Conservation (phyloP, 2,329 filamentous ascomycete species). For the Xylaria sp. region DNA sequence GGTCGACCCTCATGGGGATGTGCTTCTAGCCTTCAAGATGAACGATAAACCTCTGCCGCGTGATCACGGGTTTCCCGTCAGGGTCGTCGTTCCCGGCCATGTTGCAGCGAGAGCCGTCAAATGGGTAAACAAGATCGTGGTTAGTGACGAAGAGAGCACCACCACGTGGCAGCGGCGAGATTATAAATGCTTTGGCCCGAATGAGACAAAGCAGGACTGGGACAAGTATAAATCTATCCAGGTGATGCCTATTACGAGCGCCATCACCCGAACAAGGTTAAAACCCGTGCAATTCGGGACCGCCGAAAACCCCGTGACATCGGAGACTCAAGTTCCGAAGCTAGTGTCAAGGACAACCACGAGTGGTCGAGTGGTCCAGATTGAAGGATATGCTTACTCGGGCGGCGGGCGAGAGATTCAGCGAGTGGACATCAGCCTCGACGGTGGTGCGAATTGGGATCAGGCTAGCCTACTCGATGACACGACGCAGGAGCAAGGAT, state of each 20-base stretch:
- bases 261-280: slow-evolving; percentile 61
- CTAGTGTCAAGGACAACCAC: slow-evolving; percentile 12
- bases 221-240: slow-evolving; percentile 71
- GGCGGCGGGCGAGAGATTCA: slow-evolving; percentile 73
- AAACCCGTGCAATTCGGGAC: no score
- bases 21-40: slow-evolving; percentile 74
- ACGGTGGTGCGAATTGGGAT: slow-evolving; percentile 71
- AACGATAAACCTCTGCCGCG: slow-evolving; percentile 70
- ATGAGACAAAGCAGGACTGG: slow-evolving; percentile 70
- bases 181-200: slow-evolving; percentile 76
- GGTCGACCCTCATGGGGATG: slow-evolving; percentile 69
- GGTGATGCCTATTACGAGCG: slow-evolving; percentile 74
- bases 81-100: slow-evolving; percentile 71
- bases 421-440: slow-evolving; percentile 73
- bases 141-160: slow-evolving; percentile 73
- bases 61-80: slow-evolving; percentile 73
- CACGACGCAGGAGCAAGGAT: slow-evolving; percentile 49
- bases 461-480: slow-evolving; percentile 69
- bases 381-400: slow-evolving; percentile 74
- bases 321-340: neutral
- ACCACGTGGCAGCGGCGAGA: slow-evolving; percentile 74
- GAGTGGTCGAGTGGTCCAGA: slow-evolving; percentile 41
- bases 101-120: slow-evolving; percentile 76
- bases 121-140: slow-evolving; percentile 72
- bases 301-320: slow-evolving; percentile 31